A percentile compares a stretch with the other conserved stretches of the same genome.
phyloP scores from a whole-genome alignment of 2,329 filamentous ascomycete species.

The Paracoccidioides brasiliensis region DNA sequence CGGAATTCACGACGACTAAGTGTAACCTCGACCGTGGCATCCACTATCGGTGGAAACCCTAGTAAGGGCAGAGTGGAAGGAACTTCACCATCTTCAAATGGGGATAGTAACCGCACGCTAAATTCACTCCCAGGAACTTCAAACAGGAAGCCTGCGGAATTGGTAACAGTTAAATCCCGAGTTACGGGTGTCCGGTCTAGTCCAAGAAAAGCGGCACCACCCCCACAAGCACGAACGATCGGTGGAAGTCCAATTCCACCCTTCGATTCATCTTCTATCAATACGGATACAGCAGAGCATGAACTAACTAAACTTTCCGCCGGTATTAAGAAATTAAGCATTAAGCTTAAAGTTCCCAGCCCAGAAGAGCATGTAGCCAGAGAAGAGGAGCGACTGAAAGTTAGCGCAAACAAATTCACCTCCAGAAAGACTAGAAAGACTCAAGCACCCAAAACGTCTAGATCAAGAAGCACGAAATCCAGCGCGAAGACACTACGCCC shows the following conservation, averaged over 20 bases:
- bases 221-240: conserved; percentile 15
- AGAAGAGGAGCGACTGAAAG: conserved; percentile 34
- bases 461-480: conserved; percentile 6
- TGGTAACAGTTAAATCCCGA: conserved; percentile 41
- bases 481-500: background rate
- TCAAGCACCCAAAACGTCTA: conserved; percentile 24
- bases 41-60: conserved; percentile 7
- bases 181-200: conserved; percentile 28
- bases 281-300: conserved; percentile 15
- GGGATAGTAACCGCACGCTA: background rate
- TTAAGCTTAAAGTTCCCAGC: conserved; percentile 46
- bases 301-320: conserved; percentile 40
- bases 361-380: conserved; percentile 44
- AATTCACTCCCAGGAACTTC: conserved; percentile 13
- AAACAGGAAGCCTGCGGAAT: conserved; percentile 17
- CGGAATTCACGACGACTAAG: conserved; percentile 18
- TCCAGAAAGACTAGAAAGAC: conserved; percentile 14
- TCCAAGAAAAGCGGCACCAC: conserved; percentile 28
- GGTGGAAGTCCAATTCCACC: background rate
- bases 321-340: conserved; percentile 40
- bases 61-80: background rate
- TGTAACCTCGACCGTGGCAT: conserved; percentile 17
- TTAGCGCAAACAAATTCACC: conserved; percentile 8
- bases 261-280: conserved; percentile 5
- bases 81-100: conserved; percentile 1